Base-by-base conservation (phyloP, 306 rosid genomes). In the Aeschynomene evenia region DNA sequence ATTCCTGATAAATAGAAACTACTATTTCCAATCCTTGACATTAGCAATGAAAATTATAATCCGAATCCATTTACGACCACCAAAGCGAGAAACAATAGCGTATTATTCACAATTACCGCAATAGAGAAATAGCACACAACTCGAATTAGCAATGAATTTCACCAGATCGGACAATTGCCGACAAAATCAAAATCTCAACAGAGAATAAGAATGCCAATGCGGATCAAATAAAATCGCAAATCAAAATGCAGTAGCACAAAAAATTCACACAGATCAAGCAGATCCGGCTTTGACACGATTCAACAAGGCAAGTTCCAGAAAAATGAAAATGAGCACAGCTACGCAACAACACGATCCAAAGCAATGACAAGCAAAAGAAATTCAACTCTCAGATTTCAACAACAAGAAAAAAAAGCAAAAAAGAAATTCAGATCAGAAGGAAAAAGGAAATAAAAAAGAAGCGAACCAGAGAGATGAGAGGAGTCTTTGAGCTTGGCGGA, bases 401-500 rank as follows among this genome's bases (percentile, higher is more conserved):
- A 1, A 9, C 8, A 34, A 8, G 8, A 34, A 0, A 37, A 14
- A n/a, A 2, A 13, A 3, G n/a, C n/a, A n/a, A 13, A 43, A n/a
- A n/a, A 13, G 1, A 43, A 43, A 19, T 7, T 59, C 36, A 2
- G 16, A 68, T n/a, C 4, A 10, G 4, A 11, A n/a, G n/a, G n/a
- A n/a, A n/a, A n/a, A n/a, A n/a, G n/a, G n/a, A n/a, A n/a, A n/a
- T 5, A 62, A 72, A 61, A 68, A 62, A 2, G 45, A 75, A 69
- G 22, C 71, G 37, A 82, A 94, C 99, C 96, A 8, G 99, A 89
- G 53, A 91, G 22, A 71, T 87, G 96, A 65, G 92, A 66, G 8
- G 92, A 46, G 79, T 91, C 85, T 77, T 95, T 91, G 86, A 89
- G 77, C 76, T 87, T 95, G 43, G 80, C 75, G 34, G 91, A 82